Evolutionary conservation across 2,329 filamentous ascomycete species (phyloP), one percentile per base, ranked within the genome.

Genomic region (Anisogramma anomala): DNA sequence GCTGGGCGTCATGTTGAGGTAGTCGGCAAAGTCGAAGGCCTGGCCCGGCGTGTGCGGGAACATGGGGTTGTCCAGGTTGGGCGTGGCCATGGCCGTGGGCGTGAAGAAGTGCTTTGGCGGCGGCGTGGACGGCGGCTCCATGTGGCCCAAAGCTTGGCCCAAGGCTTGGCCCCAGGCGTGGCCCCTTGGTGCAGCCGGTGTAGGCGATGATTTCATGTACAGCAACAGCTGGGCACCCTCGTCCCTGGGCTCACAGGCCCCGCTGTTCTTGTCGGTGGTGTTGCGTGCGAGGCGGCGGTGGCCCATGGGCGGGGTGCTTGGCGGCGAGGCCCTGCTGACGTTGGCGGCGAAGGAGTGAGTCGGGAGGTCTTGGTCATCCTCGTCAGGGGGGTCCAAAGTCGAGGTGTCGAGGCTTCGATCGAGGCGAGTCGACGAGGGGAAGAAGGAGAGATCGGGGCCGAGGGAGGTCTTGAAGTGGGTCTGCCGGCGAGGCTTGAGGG

Each of bases 1-100:
- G 55, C 86, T 94, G 0, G 91, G 91, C 6, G 91, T 94, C 58
- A 96, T 89, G 63, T 96, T 95, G 57, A 96, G 82, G 62, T 94
- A 98, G 58, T 98, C 91, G 39, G 87, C 78, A 64, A 96, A 94
- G 65, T 96, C 93, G 61, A 96, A 93, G 35, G 61, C 65, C 55
- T 88, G 83, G 13, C 81, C 81, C 0, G 89, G 89, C 1, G 89
- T 96, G 48, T 76, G 79, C 38, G 82, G 77, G 53, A 79, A 76
- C 34, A 81, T 61, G 3, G 51, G 54, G 53, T 78, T 82, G 47
- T 75, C 74, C 30, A 79, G 81, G 39, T 79, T 78, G 2, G 84
- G 84, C 9, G 85, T 91, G n/a, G 77, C 82, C 84, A 91, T 89
- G 75, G 89, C 86, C 19, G 80, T 93, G 42, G 78, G 93, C 17